Evolutionary conservation across 371 early-diverging fungal species (phyloP).

Genomic region (Mycotypha africana): DNA sequence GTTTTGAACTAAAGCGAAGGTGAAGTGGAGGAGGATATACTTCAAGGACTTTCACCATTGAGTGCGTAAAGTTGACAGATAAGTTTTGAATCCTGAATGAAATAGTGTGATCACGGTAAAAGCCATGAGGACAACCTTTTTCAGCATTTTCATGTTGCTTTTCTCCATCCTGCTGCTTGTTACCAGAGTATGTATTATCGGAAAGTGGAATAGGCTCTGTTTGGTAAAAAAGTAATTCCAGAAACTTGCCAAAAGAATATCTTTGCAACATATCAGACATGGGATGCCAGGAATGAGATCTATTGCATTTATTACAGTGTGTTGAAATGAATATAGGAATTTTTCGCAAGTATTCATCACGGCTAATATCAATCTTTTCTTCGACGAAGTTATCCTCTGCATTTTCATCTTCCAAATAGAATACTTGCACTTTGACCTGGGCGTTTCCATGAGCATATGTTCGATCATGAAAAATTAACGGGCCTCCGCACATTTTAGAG

Average conservation of each 20-base stretch:
- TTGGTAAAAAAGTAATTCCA: slow-evolving; percentile 86
- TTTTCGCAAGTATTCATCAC: slow-evolving; percentile 16
- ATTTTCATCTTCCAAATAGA: slow-evolving; percentile 6
- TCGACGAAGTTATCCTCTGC: slow-evolving; percentile 15
- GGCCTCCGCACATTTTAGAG: slow-evolving; percentile 63
- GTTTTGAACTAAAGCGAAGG: slow-evolving; percentile 53
- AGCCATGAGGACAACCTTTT: slow-evolving; percentile 71
- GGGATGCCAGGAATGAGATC: slow-evolving; percentile 21
- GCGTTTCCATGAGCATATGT: slow-evolving; percentile 82
- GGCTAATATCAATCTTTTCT: slow-evolving; percentile 16
- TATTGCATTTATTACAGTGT: slow-evolving; percentile 66
- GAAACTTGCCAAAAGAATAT: slow-evolving; percentile 92
- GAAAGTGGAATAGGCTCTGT: slow-evolving; percentile 27
- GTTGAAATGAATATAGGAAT: slow-evolving; percentile 77
- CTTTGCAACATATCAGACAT: slow-evolving; percentile 88
- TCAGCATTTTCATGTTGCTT: not conserved
- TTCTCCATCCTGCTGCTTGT: not conserved
- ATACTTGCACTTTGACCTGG: slow-evolving; percentile 62
- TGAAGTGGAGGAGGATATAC: slow-evolving; percentile 77
- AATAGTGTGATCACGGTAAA: slow-evolving; percentile 73
- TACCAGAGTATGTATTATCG: not conserved
- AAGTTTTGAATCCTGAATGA: slow-evolving; percentile 72
- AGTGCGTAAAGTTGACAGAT: slow-evolving; percentile 72
- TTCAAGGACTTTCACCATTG: slow-evolving; percentile 71
- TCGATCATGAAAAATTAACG: slow-evolving; percentile 72